Conservation (phyloP, 176 grass and related monocot genomes). For the Hsuehochloa calcarea region DNA sequence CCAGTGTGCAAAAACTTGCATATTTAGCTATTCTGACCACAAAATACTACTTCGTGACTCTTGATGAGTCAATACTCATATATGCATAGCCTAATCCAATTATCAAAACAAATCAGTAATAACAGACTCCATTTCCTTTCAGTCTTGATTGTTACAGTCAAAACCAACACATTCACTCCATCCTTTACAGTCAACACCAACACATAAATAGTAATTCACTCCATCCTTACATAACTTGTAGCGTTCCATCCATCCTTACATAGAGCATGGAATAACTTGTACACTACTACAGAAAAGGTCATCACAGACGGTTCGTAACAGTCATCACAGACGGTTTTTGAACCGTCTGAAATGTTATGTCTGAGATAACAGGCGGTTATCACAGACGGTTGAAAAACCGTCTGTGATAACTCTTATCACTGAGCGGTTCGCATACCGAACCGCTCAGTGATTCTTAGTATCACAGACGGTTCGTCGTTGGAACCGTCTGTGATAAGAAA, state of each 20-base stretch:
- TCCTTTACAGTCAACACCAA: not conserved
- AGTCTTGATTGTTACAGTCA: slow-evolving; percentile 8
- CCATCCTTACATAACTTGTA: not conserved
- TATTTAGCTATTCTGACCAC: not conserved
- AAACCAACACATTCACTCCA: no score
- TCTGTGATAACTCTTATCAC: no score
- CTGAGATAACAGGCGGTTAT: no score
- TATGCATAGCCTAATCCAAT: not conserved
- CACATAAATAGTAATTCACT: not conserved
- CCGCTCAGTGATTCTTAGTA: no score
- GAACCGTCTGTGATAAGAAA: no score
- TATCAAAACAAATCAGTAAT: not conserved
- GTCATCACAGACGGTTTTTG: no score
- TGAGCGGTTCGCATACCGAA: no score
- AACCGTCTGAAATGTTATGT: no score
- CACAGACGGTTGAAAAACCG: no score
- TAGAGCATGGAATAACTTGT: not conserved
- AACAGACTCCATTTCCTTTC: not conserved
- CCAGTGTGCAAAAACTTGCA: not conserved
- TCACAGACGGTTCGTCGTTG: no score
- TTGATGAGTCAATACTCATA: not conserved
- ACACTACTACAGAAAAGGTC: no score
- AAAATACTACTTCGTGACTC: not conserved
- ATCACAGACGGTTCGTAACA: no score
- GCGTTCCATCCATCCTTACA: not conserved